Conservation (phyloP, 352 stramenopile species). For the Globisporangium cederbergense region DNA sequence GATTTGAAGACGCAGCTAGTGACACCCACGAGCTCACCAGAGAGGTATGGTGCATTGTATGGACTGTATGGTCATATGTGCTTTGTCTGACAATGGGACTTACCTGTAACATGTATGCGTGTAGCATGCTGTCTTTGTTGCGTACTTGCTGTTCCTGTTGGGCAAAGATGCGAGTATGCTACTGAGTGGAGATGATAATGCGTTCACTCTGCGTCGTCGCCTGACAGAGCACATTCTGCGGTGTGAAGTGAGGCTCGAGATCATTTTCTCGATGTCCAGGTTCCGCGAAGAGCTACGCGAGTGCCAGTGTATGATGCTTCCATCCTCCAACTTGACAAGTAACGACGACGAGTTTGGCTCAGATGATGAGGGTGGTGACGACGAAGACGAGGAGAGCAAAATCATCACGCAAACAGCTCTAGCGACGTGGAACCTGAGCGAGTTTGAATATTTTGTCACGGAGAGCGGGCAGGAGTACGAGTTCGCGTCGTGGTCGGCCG, state of each 20-base stretch:
- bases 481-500: conserved; percentile 58
- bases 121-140: conserved; percentile 29
- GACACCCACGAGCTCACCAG: neutral
- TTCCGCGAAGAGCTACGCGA: conserved; percentile 53
- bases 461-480: conserved; percentile 44
- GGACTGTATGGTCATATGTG: too few species aligned
- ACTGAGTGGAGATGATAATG: neutral
- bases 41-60: neutral
- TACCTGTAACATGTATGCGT: too few species aligned
- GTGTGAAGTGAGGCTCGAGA: conserved; percentile 31
- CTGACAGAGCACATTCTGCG: conserved; percentile 28
- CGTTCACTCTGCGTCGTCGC: conserved; percentile 6
- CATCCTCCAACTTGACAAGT: conserved; percentile 17
- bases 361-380: conserved; percentile 18
- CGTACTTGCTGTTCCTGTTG: conserved; percentile 39
- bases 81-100: too few species aligned
- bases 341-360: conserved; percentile 26
- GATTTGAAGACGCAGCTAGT: neutral
- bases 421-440: conserved; percentile 25
- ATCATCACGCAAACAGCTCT: conserved; percentile 33
- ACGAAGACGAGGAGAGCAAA: conserved; percentile 21
- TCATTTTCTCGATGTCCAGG: conserved; percentile 45
- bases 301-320: conserved; percentile 36
- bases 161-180: conserved; percentile 3
- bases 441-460: conserved; percentile 52